Evolutionary conservation across 257 asterid genomes (phyloP).

Genomic region (Solanum corneliomulleri): DNA sequence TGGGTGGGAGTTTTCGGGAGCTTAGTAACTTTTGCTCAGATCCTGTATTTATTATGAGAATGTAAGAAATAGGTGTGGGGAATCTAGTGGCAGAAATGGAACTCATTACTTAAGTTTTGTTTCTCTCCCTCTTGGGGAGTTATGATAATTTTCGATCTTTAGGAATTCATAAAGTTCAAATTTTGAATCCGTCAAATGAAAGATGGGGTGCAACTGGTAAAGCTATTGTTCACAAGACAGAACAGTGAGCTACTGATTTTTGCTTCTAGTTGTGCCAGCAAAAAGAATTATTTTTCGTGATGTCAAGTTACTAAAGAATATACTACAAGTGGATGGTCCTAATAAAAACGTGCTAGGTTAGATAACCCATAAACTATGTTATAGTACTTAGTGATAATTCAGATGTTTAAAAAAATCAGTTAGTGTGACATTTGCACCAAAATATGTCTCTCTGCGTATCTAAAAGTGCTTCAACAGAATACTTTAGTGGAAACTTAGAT

Average conservation of each 20-base stretch:
- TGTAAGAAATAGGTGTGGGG: background rate
- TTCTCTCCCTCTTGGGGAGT: background rate
- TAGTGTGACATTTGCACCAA: background rate
- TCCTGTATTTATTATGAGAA: too few species aligned
- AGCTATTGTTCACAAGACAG: background rate
- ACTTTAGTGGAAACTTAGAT: background rate
- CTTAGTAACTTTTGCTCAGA: background rate
- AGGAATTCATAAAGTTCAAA: background rate
- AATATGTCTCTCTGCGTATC: background rate
- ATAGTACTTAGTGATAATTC: background rate
- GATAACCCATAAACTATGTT: background rate
- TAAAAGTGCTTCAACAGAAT: background rate
- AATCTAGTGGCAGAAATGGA: background rate
- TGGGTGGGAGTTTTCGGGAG: background rate
- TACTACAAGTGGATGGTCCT: background rate
- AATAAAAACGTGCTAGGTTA: background rate
- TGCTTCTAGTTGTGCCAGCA: background rate
- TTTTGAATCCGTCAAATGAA: background rate
- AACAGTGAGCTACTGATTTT: background rate
- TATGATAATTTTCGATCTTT: rapidly evolving
- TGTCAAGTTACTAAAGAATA: background rate
- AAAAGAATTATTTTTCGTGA: background rate
- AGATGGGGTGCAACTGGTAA: background rate
- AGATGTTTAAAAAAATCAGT: background rate
- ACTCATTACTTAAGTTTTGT: background rate